Evolutionary conservation across 805 yeast genomes (phyloP), one percentile per base, ranked within the genome.

Genomic region (Phaffomyces opuntiae): DNA sequence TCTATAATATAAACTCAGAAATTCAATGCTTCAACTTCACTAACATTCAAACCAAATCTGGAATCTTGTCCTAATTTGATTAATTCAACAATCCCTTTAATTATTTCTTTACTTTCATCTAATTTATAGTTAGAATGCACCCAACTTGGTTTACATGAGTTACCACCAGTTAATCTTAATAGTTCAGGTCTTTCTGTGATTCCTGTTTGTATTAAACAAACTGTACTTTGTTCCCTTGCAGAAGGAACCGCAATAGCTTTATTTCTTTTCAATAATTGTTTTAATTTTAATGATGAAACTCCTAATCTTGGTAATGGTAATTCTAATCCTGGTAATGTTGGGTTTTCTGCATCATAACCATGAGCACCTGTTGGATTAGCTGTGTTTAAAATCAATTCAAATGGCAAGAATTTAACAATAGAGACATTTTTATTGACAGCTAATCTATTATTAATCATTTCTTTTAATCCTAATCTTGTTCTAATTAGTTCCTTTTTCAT

Each of bases 131-230:
- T 69, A 26, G 96, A 87, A 62, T 90, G 96, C 38, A 86, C 83
- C 93, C 95, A 93, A 54, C 87, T 78, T 55, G 96, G 90, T 49
- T 76, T 74, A 44, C 81, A 74, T 25, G 82, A 72, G 55, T 74
- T 72, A 40, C 96, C 96, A 40, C 97, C 97, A 26, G 91, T 78
- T 52, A 91, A 73, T 62, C 96, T 77, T 46, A 90, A 64, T 16
- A 85, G 68, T 63, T 86, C 93, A 38, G 71, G 69, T 48, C 57
- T 66, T 36, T 63, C 57, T 48, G 69, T 63, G n/a, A 64, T 59
- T 43, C 68, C 70, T 25, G 66, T 64, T 36, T 68, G 70, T 42
- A 78, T 68, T 45, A 88, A 68, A 31, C 83, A 73, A 42, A 93
- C 78, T 6, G 98, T 89, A 38, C 86, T 70, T 50, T 81, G 73